Conservation (phyloP, 331 rosid genomes). For the Phaseolus coccineus region DNA sequence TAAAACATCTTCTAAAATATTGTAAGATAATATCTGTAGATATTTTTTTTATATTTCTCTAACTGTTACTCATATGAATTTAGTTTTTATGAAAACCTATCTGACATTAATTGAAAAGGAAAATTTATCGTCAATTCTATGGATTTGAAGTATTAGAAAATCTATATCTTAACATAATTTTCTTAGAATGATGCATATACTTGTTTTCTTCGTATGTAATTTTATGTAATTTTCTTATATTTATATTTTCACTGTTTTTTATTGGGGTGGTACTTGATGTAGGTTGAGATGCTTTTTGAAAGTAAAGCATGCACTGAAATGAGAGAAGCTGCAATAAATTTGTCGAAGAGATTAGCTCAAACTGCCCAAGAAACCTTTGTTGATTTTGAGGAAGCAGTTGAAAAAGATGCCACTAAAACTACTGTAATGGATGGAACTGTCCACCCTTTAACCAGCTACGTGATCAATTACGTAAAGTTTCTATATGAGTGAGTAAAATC, state of each 20-base stretch:
- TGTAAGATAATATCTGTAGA: too few species aligned
- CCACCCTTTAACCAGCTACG: conserved; percentile 97
- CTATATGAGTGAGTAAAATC: conserved; percentile 77
- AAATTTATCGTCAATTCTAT: conserved; percentile 11
- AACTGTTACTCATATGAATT: neutral
- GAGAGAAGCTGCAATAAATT: conserved; percentile 79
- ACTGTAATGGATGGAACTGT: conserved; percentile 96
- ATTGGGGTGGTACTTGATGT: conserved; percentile 34
- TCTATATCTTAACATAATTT: neutral
- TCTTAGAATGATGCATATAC: neutral
- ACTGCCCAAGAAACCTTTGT: conserved; percentile 96
- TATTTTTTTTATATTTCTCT: too few species aligned
- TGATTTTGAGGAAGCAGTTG: conserved; percentile 98
- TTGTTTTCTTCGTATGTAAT: conserved; percentile 14
- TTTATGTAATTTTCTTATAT: conserved; percentile 2
- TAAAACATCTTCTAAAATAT: too few species aligned
- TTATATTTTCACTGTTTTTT: neutral
- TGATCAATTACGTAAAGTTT: conserved; percentile 92
- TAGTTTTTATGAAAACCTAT: conserved; percentile 3
- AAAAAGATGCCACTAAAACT: conserved; percentile 95
- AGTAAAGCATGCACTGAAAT: conserved; percentile 78
- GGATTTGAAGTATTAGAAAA: neutral
- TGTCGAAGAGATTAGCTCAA: conserved; percentile 86
- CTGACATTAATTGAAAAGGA: neutral
- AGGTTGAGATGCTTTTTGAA: conserved; percentile 78